A percentile compares a stretch with the other conserved stretches of the same genome.
Conservation (phyloP, 768 basidiomycete genomes). For the Russula brevipes region DNA sequence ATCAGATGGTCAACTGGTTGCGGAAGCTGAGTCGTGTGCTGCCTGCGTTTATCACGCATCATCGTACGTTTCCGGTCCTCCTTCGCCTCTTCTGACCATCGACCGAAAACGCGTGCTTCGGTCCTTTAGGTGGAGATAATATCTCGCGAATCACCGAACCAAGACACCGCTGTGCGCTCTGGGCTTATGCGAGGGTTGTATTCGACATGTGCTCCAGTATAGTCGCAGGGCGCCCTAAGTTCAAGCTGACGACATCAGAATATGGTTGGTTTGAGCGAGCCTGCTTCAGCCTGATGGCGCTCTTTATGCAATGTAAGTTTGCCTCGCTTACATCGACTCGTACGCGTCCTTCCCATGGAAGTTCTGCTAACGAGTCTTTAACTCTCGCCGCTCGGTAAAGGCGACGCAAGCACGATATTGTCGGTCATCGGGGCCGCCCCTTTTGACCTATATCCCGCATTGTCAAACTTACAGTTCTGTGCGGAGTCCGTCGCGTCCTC, state of each 20-base stretch:
- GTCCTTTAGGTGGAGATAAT: neutral
- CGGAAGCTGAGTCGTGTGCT: constrained; percentile 5
- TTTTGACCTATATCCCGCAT: neutral
- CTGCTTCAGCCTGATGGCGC: constrained; percentile 9
- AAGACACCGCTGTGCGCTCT: neutral
- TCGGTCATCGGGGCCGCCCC: constrained; percentile 7
- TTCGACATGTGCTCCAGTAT: neutral
- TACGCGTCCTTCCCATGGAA: no score
- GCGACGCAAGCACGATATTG: neutral
- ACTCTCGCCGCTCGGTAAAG: neutral
- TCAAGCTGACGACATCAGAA: neutral
- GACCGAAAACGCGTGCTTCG: no score
- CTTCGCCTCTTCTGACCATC: neutral
- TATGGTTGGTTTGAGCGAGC: constrained; percentile 3
- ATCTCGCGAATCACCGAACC: neutral
- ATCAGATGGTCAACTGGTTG: neutral
- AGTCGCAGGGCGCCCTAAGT: no score
- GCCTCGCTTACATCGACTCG: no score
- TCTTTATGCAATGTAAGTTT: constrained; percentile 14
- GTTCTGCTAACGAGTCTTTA: neutral
- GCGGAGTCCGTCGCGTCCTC: no score
- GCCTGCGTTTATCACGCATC: constrained; percentile 7
- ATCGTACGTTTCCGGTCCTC: neutral
- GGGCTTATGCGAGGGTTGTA: neutral
- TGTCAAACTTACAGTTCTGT: no score